A percentile compares a stretch with the other conserved stretches of the same genome.
These are phyloP conservation scores for Penicillium sp. DNA, from an alignment of 2,329 filamentous ascomycete species.

Conservation along the genomic window DNA sequence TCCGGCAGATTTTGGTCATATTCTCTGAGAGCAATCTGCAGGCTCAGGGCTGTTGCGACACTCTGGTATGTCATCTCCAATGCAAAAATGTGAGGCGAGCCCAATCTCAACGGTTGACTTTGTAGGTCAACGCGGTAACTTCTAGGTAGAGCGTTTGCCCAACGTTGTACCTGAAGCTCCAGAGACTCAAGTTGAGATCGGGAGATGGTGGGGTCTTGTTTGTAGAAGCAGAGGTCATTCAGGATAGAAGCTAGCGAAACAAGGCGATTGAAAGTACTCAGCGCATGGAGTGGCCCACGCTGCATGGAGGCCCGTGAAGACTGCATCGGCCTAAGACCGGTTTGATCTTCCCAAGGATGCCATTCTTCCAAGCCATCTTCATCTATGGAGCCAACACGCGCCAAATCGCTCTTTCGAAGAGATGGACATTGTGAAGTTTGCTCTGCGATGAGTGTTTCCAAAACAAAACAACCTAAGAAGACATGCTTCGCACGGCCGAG, in stretches of 20 bases:
- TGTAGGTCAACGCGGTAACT: conserved; percentile 36
- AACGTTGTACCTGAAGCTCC: conserved; percentile 37
- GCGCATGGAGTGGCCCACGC: conserved; percentile 47
- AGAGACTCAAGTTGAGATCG: conserved; percentile 33
- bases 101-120: conserved; percentile 24
- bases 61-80: conserved; percentile 41
- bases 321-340: conserved; percentile 35
- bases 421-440: conserved; percentile 52
- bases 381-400: conserved; percentile 55
- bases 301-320: conserved; percentile 34
- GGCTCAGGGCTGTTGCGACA: conserved; percentile 28
- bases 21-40: conserved; percentile 31
- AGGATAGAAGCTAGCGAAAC: conserved; percentile 43
- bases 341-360: conserved; percentile 68
- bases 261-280: conserved; percentile 60
- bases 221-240: conserved; percentile 37
- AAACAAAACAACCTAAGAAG: conserved; percentile 56
- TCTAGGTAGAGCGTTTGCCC: conserved; percentile 35
- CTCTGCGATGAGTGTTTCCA: conserved; percentile 57
- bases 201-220: conserved; percentile 26
- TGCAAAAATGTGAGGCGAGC: conserved; percentile 38
- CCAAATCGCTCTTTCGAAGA: conserved; percentile 55
- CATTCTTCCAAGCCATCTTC: conserved; percentile 75
- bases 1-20: conserved; percentile 24
- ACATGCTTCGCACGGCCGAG: conserved; percentile 46